These are phyloP conservation scores for Spiraea crenata DNA, from an alignment of 331 rosid genomes.

Conservation along the genomic window DNA sequence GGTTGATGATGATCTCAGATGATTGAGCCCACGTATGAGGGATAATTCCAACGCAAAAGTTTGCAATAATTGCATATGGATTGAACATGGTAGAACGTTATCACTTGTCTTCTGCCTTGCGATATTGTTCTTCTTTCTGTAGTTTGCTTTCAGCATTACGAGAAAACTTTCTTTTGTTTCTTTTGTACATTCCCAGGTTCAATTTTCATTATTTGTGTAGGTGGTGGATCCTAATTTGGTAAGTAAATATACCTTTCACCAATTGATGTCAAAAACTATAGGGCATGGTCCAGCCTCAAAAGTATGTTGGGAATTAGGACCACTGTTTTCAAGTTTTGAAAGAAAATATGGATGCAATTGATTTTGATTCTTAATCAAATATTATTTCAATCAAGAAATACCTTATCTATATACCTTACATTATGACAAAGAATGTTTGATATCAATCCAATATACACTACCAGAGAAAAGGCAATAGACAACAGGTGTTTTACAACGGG, in stretches of 20 bases:
- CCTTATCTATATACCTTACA: too few relatives aligned
- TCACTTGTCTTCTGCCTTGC: background rate
- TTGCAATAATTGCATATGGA: conserved; percentile 31
- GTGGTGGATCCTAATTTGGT: conserved; percentile 2
- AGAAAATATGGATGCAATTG: background rate
- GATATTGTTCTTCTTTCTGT: background rate
- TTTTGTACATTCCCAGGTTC: conserved; percentile 17
- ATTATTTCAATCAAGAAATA: background rate
- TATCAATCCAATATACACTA: too few relatives aligned
- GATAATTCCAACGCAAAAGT: conserved; percentile 16
- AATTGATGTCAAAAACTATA: conserved; percentile 16
- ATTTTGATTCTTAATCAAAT: background rate
- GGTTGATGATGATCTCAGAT: background rate
- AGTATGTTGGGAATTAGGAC: conserved; percentile 7
- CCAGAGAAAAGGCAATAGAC: too few relatives aligned
- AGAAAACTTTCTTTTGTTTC: background rate
- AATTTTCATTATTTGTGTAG: background rate
- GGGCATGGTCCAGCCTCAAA: conserved; percentile 27
- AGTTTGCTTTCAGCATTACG: conserved; percentile 12
- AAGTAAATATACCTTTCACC: conserved; percentile 11
- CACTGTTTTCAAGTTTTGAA: conserved; percentile 3
- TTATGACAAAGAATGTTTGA: too few relatives aligned
- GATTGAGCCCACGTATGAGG: conserved; percentile 9
- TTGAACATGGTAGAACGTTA: conserved; percentile 9
- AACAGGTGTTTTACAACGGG: too few relatives aligned